These are phyloP conservation scores for Hansenula anomala DNA, from an alignment of 1,139 yeast genomes.

Conservation along the genomic window DNA sequence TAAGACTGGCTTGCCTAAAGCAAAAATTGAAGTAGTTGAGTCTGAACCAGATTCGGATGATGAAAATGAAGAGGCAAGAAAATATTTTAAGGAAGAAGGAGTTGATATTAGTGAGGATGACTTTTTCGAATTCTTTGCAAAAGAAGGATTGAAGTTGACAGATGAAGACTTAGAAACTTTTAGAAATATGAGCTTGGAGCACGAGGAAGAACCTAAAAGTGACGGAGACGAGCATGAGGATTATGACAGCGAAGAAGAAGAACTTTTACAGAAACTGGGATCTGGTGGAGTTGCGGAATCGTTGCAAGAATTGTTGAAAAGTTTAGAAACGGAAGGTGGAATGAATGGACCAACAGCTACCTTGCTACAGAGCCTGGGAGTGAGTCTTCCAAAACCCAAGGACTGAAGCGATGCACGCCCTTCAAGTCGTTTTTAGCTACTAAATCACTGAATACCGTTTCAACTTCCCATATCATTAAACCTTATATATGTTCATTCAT, in stretches of 20 bases:
- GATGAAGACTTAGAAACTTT: conserved; percentile 34
- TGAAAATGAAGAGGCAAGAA: conserved; percentile 19
- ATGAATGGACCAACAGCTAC: conserved; percentile 33
- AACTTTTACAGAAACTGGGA: conserved; percentile 22
- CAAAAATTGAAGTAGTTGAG: conserved; percentile 3
- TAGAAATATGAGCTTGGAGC: conserved; percentile 16
- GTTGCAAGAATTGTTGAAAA: conserved; percentile 19
- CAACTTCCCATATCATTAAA: no score
- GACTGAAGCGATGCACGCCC: no score
- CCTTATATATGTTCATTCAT: no score
- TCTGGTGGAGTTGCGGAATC: conserved; percentile 24
- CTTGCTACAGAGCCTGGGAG: conserved; percentile 26
- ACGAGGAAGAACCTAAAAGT: conserved; percentile 5
- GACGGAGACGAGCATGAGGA: conserved; percentile 19
- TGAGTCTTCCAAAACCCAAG: conserved; percentile 1
- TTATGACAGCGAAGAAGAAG: conserved; percentile 18
- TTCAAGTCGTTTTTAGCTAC: no score
- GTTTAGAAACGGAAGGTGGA: conserved; percentile 25
- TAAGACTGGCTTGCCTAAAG: not conserved
- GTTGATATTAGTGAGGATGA: conserved; percentile 56
- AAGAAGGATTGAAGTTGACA: conserved; percentile 42
- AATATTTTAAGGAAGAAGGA: conserved; percentile 25
- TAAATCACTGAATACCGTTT: no score
- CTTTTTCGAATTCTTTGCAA: conserved; percentile 53
- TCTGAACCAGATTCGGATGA: conserved; percentile 16